Percentiles rank a stretch among this genome's conserved stretches.
phyloP scores from a whole-genome alignment of 495 filamentous ascomycete species.

The Evernia prunastri region DNA sequence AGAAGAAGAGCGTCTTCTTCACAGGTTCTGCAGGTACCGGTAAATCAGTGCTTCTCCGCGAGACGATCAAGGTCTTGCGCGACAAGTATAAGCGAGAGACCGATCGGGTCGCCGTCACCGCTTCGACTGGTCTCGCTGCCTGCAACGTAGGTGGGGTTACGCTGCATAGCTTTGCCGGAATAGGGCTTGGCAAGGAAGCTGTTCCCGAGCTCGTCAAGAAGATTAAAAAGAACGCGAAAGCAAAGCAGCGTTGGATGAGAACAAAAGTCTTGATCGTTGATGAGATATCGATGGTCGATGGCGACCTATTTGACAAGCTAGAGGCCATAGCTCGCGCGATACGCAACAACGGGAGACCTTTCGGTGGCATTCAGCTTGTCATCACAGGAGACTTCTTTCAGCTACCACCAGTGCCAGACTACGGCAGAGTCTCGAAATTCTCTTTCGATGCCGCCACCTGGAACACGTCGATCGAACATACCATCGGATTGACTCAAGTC shows the following conservation, averaged over 20 bases:
- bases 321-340: slow-evolving; percentile 75
- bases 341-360: slow-evolving; percentile 82
- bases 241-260: slow-evolving; percentile 77
- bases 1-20: slow-evolving; percentile 88
- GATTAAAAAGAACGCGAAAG: slow-evolving; percentile 82
- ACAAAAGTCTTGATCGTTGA: slow-evolving; percentile 86
- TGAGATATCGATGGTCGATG: slow-evolving; percentile 98
- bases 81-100: slow-evolving; percentile 65
- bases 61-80: slow-evolving; percentile 76
- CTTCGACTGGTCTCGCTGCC: slow-evolving; percentile 90
- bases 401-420: slow-evolving; percentile 84
- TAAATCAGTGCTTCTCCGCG: slow-evolving; percentile 90
- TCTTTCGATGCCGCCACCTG: slow-evolving; percentile 88
- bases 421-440: slow-evolving; percentile 68
- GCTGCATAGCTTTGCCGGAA: slow-evolving; percentile 91
- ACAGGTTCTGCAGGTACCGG: slow-evolving; percentile 96
- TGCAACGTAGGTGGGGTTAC: slow-evolving; percentile 97
- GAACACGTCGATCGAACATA: slow-evolving; percentile 89
- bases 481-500: slow-evolving; percentile 88
- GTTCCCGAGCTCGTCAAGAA: slow-evolving; percentile 80
- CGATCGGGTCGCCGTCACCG: slow-evolving; percentile 84
- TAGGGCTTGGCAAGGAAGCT: slow-evolving; percentile 88
- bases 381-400: slow-evolving; percentile 99
- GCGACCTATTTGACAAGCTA: slow-evolving; percentile 92
- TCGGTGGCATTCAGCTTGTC: slow-evolving; percentile 92